phyloP scores from a whole-genome alignment of 2,329 filamentous ascomycete species.

The Microsporum canis region DNA sequence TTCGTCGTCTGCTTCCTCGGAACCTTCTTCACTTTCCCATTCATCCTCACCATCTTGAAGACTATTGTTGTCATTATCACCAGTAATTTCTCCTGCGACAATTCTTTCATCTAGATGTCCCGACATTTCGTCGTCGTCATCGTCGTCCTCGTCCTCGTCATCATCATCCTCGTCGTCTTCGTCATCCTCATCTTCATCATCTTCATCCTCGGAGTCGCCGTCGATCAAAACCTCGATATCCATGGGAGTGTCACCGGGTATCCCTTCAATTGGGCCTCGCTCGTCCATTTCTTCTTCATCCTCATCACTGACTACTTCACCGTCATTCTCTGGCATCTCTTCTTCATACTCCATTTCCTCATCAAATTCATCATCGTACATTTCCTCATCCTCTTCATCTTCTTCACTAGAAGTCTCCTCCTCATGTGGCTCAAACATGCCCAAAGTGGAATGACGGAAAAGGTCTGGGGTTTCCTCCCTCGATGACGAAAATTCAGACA shows the following conservation, averaged over 20 bases:
- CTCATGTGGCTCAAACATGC: conserved; percentile 78
- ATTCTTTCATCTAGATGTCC: conserved; percentile 49
- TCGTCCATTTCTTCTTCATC: conserved; percentile 69
- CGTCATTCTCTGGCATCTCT: conserved; percentile 64
- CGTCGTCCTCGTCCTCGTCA: conserved; percentile 42
- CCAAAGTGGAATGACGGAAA: conserved; percentile 89
- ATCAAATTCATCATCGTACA: conserved; percentile 83
- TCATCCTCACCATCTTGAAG: conserved; percentile 38
- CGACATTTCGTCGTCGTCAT: conserved; percentile 45
- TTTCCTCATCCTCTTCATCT: conserved; percentile 66
- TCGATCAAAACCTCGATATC: conserved; percentile 86
- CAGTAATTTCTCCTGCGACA: conserved; percentile 44
- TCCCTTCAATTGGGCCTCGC: conserved; percentile 60
- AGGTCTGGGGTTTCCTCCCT: conserved; percentile 93
- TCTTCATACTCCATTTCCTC: conserved; percentile 91
- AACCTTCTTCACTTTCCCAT: conserved; percentile 41
- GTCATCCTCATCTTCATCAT: conserved; percentile 50
- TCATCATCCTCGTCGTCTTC: conserved; percentile 48
- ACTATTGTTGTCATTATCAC: conserved; percentile 44
- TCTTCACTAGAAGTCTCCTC: conserved; percentile 66
- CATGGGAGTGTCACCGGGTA: conserved; percentile 49
- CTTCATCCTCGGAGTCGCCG: conserved; percentile 49
- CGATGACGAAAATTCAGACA: conserved; percentile 76
- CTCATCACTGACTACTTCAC: conserved; percentile 81
- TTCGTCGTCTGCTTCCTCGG: conserved; percentile 34